Evolutionary conservation across 192 early-diverging fungal species (phyloP), one percentile per base, ranked within the genome.

Genomic region (Backusella tuberculispora): DNA sequence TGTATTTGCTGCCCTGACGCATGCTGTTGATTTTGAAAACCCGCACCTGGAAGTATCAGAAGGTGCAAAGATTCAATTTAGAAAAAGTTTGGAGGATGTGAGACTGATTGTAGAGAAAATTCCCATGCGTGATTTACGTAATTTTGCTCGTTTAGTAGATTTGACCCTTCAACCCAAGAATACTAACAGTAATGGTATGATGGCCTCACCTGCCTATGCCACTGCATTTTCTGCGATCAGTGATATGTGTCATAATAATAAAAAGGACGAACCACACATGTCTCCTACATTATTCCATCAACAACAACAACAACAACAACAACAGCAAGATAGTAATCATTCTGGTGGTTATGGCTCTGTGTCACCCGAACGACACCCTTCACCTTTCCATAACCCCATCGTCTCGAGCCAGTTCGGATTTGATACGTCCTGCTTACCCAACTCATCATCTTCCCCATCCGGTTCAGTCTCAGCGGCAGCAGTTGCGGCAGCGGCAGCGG

Each of bases 1-100:
- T 50, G 50, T 73, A 26, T 72, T 78, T 72, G 76, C 76, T 26
- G 64, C 76, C 21, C 64, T 78, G n/a, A 73, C 71, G 6, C 76
- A 78, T 73, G 71, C 76, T n/a, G 26, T 40, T 17, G 76, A 78
- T 46, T 66, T 78, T 44, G 47, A 78, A 19, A 72, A 73, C 69
- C 60, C 71, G 7, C 43, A 34, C 17, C 4, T 68, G 5, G 71
- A 50, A 15, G 65, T 73, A 38, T 72, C 76, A 5, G 63, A 78
- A 24, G 71, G 65, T 9, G 71, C 76, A 14, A 72, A 73, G 34
- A 40, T 40, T 9, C 76, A 78, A 17, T 78, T 72, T 72, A 19
- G 76, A 24, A 45, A 40, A 21, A 68, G 65, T 60, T 26, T 78
- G 24, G 71, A 73, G 13, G 64, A 48, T 63, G 37, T 78, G 2